phyloP scores from a whole-genome alignment of 768 basidiomycete species.

The Agrocybe chaxingu region DNA sequence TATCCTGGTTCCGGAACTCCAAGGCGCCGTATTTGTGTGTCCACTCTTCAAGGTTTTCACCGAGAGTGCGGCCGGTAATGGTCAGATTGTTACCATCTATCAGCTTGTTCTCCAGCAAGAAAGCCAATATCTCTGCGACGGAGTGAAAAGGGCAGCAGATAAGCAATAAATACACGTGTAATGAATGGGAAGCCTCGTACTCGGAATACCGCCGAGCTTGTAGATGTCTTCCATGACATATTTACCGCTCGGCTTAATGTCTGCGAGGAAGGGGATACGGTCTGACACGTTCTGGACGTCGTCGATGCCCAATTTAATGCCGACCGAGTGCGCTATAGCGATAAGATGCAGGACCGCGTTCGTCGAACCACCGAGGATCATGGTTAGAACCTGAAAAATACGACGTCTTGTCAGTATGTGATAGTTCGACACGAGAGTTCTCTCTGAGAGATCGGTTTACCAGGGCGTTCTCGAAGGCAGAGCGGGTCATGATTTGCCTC shows the following conservation, averaged over 20 bases:
- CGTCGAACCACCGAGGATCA: conserved; percentile 97
- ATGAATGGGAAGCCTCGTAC: conserved; percentile 40
- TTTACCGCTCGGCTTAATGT: conserved; percentile 95
- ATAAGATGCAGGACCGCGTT: conserved; percentile 97
- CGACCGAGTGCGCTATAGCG: conserved; percentile 94
- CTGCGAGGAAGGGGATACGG: conserved; percentile 89
- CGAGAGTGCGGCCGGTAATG: conserved; percentile 85
- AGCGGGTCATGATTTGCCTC: conserved; percentile 93
- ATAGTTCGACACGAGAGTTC: background rate
- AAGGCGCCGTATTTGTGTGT: conserved; percentile 76
- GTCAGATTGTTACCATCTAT: conserved; percentile 92
- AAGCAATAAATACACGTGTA: background rate
- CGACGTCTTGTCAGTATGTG: background rate
- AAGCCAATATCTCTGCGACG: conserved; percentile 71
- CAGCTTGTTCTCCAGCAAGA: conserved; percentile 80
- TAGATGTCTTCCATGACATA: conserved; percentile 99
- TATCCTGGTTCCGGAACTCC: conserved; percentile 63
- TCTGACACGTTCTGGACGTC: conserved; percentile 96
- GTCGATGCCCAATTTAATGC: conserved; percentile 82
- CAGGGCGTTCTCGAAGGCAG: conserved; percentile 98
- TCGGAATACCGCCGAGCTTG: conserved; percentile 94
- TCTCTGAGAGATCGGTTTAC: conserved; percentile 33
- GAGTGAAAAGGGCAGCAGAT: background rate
- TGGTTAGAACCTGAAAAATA: conserved; percentile 75
- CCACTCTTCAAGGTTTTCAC: conserved; percentile 93